Evolutionary conservation across 768 basidiomycete species (phyloP).

Genomic region (Lactarius sanguifluus): DNA sequence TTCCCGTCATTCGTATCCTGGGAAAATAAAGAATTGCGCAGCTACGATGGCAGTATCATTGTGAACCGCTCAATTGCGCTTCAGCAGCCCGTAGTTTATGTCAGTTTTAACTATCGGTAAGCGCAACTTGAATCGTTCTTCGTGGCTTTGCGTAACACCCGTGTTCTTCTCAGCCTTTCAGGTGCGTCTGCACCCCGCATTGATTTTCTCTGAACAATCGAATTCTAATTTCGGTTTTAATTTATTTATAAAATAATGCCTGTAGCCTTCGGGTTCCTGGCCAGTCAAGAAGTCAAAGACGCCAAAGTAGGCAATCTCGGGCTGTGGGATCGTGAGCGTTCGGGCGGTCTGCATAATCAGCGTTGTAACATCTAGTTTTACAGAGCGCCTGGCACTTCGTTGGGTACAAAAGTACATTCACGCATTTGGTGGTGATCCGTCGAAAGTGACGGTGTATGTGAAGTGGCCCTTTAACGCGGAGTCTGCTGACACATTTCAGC

Average conservation of each 20-base stretch:
- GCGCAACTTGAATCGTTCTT: background rate
- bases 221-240: too few species aligned
- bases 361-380: background rate
- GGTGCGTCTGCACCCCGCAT: background rate
- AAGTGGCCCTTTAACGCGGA: conserved; percentile 8
- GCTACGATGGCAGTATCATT: conserved; percentile 16
- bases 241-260: too few species aligned
- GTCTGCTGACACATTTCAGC: conserved; percentile 29
- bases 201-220: background rate
- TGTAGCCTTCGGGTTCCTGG: conserved; percentile 50
- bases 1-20: too few species aligned
- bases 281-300: conserved; percentile 49
- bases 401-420: conserved; percentile 68
- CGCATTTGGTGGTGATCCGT: conserved; percentile 62
- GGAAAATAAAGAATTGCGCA: background rate
- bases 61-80: conserved; percentile 31
- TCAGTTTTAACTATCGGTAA: conserved; percentile 34
- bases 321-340: conserved; percentile 54
- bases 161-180: conserved; percentile 6
- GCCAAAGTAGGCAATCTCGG: conserved; percentile 62
- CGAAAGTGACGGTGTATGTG: conserved; percentile 55
- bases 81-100: conserved; percentile 31
- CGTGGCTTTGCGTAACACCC: too few species aligned
- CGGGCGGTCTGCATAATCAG: background rate
- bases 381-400: conserved; percentile 56